Conservation (phyloP, 2,329 filamentous ascomycete genomes). For the Hypocrella siamensis region DNA sequence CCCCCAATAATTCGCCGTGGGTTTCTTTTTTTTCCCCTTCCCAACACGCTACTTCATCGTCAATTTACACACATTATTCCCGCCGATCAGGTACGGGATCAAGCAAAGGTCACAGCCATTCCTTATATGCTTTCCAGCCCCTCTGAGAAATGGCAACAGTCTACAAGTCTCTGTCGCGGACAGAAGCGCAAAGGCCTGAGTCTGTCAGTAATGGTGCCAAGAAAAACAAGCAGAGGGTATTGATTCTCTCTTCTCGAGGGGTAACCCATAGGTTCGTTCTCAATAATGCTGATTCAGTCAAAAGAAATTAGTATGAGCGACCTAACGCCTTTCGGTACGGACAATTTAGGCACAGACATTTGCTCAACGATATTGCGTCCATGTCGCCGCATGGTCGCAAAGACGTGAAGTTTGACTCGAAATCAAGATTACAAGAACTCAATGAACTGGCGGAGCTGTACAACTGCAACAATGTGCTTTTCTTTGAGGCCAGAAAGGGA, state of each 20-base stretch:
- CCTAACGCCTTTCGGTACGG: too few relatives aligned
- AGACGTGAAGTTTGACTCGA: conserved; percentile 93
- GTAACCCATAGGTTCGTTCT: conserved; percentile 63
- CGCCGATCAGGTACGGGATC: too few relatives aligned
- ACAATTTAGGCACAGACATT: conserved; percentile 85
- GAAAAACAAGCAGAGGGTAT: conserved; percentile 60
- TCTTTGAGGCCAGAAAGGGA: conserved; percentile 88
- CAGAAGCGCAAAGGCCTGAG: conserved; percentile 31
- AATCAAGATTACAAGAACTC: conserved; percentile 70
- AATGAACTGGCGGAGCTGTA: conserved; percentile 66
- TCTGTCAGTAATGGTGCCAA: conserved; percentile 30
- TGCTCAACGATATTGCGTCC: conserved; percentile 75
- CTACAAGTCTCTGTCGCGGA: conserved; percentile 59
- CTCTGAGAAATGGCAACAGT: conserved; percentile 53
- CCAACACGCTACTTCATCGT: too few relatives aligned
- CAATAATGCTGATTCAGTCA: background rate
- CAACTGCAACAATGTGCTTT: conserved; percentile 89
- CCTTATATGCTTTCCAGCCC: too few relatives aligned
- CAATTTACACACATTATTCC: too few relatives aligned
- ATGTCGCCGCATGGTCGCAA: conserved; percentile 87
- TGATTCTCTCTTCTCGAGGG: conserved; percentile 84
- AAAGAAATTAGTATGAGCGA: too few relatives aligned
- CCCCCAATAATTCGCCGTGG: too few relatives aligned
- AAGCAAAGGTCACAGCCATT: too few relatives aligned
- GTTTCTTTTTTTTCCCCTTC: too few relatives aligned